Evolutionary conservation across 116 monocot genomes (phyloP), one percentile per base, ranked within the genome.

Genomic region (Dioscorea cayenensis): DNA sequence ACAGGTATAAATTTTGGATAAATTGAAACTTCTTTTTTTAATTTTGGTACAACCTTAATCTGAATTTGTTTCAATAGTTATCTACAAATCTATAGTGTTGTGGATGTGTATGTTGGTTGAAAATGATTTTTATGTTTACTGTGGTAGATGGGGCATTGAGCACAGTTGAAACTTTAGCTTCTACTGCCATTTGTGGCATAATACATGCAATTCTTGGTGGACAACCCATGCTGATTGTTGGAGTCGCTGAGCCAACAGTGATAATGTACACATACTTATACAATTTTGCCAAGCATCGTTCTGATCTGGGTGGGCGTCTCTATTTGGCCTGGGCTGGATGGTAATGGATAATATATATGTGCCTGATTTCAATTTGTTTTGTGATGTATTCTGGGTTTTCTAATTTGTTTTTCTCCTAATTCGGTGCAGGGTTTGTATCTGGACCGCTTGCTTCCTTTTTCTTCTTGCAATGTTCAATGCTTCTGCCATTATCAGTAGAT

Each of bases 221-320:
- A n/a, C 95, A 96, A 71, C 95, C 95, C 8, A 66, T 96, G 84
- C 48, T 96, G 76, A 96, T 96, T 17, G 77, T 96, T 29, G 95
- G 95, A 64, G 92, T 96, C 59, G 95, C 95, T 12, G 95, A 96
- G 43, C 95, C 92, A 22, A 96, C 95, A 5, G 79, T 92, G 13
- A 92, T 96, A 59, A 96, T 96, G 96, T 96, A 92, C 77, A 83
- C 88, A 0, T 96, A 96, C 64, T 51, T 96, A 32, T 96, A 92
- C 83, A 87, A 76, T 25, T 96, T 92, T 59, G 90, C 96, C 8
- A 90, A 83, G 63, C 73, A 75, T 10, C 85, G 77, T 32, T 72
- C 66, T 3, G 79, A 76, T 63, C 71, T 96, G 23, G 92, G 96
- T 16, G 66, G 67, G 9, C 76, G 59, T 17, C 82, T 92, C 17